Evolutionary conservation across 2,329 filamentous ascomycete species (phyloP).

Genomic region (Lachnellula subtilissima): DNA sequence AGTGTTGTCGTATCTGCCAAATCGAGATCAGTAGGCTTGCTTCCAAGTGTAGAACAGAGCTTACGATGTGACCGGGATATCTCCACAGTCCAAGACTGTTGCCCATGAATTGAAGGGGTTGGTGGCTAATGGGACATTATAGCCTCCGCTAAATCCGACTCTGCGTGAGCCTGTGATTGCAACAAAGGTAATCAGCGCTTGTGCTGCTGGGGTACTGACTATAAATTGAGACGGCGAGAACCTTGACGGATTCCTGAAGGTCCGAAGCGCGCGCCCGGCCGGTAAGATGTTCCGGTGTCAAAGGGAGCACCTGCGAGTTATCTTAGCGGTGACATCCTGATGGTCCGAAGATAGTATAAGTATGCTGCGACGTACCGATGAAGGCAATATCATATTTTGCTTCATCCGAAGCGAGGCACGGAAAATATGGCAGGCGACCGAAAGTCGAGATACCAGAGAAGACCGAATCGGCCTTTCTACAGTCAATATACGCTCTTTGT

Average conservation of each 20-base stretch:
- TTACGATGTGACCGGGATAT: slow-evolving; percentile 80
- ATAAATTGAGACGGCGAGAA: slow-evolving; percentile 78
- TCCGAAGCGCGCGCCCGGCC: slow-evolving; percentile 78
- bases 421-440: slow-evolving; percentile 70
- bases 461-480: slow-evolving; percentile 69
- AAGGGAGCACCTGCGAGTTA: slow-evolving; percentile 63
- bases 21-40: neutral
- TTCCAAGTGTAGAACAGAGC: slow-evolving; percentile 26
- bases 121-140: slow-evolving; percentile 74
- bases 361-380: slow-evolving; percentile 50
- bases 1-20: slow-evolving; percentile 68
- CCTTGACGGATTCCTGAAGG: slow-evolving; percentile 82
- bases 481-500: slow-evolving; percentile 13
- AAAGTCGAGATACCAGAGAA: slow-evolving; percentile 88
- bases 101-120: slow-evolving; percentile 82
- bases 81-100: slow-evolving; percentile 75
- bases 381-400: slow-evolving; percentile 82
- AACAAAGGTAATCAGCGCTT: slow-evolving; percentile 20
- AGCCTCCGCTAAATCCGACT: slow-evolving; percentile 64
- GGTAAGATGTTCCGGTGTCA: slow-evolving; percentile 80
- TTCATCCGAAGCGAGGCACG: slow-evolving; percentile 65
- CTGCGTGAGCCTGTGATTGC: slow-evolving; percentile 34
- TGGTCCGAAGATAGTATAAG: slow-evolving; percentile 2
- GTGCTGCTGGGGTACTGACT: slow-evolving; percentile 52
- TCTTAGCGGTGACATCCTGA: slow-evolving; percentile 12